phyloP scores from a whole-genome alignment of 495 filamentous ascomycete species.

The Ascobolus immersus region DNA sequence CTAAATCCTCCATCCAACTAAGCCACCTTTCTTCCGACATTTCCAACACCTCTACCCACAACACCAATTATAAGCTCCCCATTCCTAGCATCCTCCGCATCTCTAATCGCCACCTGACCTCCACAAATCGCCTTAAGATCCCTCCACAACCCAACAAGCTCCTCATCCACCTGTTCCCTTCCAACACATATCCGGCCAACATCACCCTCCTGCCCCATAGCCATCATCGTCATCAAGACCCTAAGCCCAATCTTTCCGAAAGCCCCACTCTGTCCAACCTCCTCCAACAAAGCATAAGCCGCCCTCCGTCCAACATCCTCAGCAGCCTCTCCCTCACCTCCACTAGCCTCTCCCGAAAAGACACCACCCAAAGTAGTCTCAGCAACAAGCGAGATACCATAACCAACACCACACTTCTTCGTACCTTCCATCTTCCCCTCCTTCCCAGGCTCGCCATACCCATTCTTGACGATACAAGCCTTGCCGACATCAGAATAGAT shows the following conservation, averaged over 20 bases:
- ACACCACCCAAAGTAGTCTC: slow-evolving; percentile 65
- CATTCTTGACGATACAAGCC: slow-evolving; percentile 28
- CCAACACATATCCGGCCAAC: slow-evolving; percentile 31
- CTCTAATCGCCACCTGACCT: slow-evolving; percentile 66
- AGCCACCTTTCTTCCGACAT: slow-evolving; percentile 80
- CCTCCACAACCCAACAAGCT: slow-evolving; percentile 49
- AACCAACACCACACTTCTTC: slow-evolving; percentile 60
- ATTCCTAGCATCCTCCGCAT: slow-evolving; percentile 38
- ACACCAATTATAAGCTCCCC: slow-evolving; percentile 66
- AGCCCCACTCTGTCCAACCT: slow-evolving; percentile 57
- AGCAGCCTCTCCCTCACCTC: slow-evolving; percentile 54
- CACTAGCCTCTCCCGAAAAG: slow-evolving; percentile 66
- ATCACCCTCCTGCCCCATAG: slow-evolving; percentile 54
- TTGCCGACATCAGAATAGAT: slow-evolving; percentile 37
- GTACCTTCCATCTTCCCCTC: slow-evolving; percentile 30
- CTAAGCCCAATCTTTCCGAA: slow-evolving; percentile 39
- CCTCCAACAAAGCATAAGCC: slow-evolving; percentile 70
- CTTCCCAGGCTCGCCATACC: slow-evolving; percentile 45
- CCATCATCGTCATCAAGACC: slow-evolving; percentile 70
- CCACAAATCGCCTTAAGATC: slow-evolving; percentile 67
- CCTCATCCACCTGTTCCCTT: slow-evolving; percentile 59
- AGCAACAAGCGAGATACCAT: slow-evolving; percentile 69
- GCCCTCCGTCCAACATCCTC: slow-evolving; percentile 76
- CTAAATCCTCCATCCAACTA: slow-evolving; percentile 23
- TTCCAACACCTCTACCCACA: slow-evolving; percentile 82